A percentile compares a stretch with the other conserved stretches of the same genome.
Evolutionary conservation across 1,284 basidiomycete genomes (phyloP).

Genomic region (Boletus smithii): DNA sequence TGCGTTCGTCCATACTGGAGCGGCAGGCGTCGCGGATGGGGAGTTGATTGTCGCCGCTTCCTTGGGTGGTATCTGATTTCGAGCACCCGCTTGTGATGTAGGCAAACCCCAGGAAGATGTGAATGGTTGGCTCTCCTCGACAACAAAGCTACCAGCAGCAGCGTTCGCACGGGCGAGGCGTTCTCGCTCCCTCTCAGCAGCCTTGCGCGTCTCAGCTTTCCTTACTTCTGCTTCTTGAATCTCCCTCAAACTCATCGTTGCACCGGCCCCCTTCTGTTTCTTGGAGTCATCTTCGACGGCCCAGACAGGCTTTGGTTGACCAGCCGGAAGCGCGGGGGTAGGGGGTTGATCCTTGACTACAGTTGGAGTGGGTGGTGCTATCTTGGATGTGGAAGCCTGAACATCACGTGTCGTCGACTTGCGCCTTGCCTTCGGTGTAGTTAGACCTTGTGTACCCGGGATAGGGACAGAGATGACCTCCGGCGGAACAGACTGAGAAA

Average conservation of each 20-base stretch:
- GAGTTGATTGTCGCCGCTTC: constrained; percentile 43
- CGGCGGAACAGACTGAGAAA: constrained; percentile 11
- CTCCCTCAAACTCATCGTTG: constrained; percentile 78
- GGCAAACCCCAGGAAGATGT: constrained; percentile 77
- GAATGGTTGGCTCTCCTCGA: constrained; percentile 60
- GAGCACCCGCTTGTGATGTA: constrained; percentile 65
- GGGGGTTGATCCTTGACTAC: constrained; percentile 26
- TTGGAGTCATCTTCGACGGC: constrained; percentile 61
- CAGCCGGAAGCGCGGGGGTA: constrained; percentile 22
- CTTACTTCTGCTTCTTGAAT: constrained; percentile 94
- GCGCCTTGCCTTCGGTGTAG: constrained; percentile 28
- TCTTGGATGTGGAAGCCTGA: constrained; percentile 27
- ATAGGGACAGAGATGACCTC: constrained; percentile 3
- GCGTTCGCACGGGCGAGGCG: constrained; percentile 51
- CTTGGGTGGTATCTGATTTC: constrained; percentile 41
- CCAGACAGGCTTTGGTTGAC: constrained; percentile 55
- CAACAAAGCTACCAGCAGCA: constrained; percentile 32
- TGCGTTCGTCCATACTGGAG: constrained; percentile 67
- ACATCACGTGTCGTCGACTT: constrained; percentile 31
- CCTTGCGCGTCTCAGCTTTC: constrained; percentile 72
- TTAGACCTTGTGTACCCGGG: constrained; percentile 7
- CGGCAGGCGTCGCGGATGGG: constrained; percentile 28
- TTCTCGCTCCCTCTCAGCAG: constrained; percentile 62
- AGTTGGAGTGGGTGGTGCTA: constrained; percentile 11
- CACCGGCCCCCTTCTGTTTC: constrained; percentile 44